phyloP scores from a whole-genome alignment of 1,139 yeast species.

The Candida pseudoviswanathii region DNA sequence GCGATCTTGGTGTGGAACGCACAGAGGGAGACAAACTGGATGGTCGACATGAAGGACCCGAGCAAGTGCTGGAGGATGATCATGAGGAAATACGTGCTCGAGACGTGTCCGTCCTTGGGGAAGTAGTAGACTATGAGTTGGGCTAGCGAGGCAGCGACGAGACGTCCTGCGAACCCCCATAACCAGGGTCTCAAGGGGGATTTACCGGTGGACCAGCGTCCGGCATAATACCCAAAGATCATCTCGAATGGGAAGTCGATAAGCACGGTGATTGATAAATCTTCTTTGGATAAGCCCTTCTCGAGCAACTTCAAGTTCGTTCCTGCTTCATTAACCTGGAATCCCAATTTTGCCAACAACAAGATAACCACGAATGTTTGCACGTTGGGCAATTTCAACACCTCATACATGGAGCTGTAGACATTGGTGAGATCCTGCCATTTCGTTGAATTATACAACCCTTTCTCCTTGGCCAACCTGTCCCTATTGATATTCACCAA shows the following conservation, averaged over 20 bases:
- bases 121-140: constrained; percentile 72
- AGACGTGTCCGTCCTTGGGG: constrained; percentile 59
- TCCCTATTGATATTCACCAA: constrained; percentile 42
- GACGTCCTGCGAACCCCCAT: constrained; percentile 83
- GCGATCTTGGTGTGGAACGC: constrained; percentile 96
- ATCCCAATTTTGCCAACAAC: constrained; percentile 83
- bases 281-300: constrained; percentile 91
- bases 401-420: constrained; percentile 77
- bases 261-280: constrained; percentile 85
- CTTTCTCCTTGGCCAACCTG: constrained; percentile 37
- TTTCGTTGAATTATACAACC: constrained; percentile 28
- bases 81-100: constrained; percentile 55
- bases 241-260: constrained; percentile 97
- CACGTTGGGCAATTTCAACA: constrained; percentile 73
- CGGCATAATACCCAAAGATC: constrained; percentile 93
- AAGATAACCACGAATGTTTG: constrained; percentile 75
- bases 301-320: constrained; percentile 91
- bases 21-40: constrained; percentile 91
- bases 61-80: constrained; percentile 81
- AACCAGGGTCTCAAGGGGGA: constrained; percentile 85
- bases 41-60: constrained; percentile 90
- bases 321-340: constrained; percentile 95
- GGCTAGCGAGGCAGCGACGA: constrained; percentile 74
- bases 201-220: constrained; percentile 85
- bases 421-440: constrained; percentile 45